phyloP scores from a whole-genome alignment of 2,329 filamentous ascomycete genomes.

The Dothiorella sarmentorum region DNA sequence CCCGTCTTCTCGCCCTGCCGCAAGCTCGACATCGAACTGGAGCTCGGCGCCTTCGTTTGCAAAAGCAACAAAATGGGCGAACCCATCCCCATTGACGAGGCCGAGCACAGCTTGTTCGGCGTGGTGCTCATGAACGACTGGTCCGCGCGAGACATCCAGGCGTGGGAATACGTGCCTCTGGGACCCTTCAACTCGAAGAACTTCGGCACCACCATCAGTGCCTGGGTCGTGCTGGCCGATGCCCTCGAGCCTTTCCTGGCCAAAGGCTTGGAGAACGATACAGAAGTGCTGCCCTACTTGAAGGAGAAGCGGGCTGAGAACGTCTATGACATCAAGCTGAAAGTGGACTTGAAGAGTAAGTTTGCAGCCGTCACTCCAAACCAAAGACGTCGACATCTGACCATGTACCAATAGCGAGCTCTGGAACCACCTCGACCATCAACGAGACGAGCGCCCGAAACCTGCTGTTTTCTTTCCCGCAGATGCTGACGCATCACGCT shows the following conservation, averaged over 20 bases:
- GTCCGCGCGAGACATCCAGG: constrained; percentile 78
- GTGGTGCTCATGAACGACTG: constrained; percentile 84
- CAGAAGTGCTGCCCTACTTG: constrained; percentile 59
- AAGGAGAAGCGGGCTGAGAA: constrained; percentile 57
- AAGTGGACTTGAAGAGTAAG: constrained; percentile 58
- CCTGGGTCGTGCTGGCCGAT: constrained; percentile 75
- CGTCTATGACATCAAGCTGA: constrained; percentile 66
- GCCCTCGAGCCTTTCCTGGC: constrained; percentile 67
- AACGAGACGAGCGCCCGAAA: constrained; percentile 59
- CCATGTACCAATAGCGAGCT: constrained; percentile 33
- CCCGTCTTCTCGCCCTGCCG: constrained; percentile 63
- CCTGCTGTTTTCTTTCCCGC: constrained; percentile 76
- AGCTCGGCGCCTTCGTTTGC: constrained; percentile 73
- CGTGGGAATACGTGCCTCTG: constrained; percentile 79
- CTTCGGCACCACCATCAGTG: constrained; percentile 72
- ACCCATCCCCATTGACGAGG: constrained; percentile 60
- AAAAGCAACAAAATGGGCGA: constrained; percentile 62
- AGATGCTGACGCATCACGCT: constrained; percentile 78
- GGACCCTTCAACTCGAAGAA: constrained; percentile 84
- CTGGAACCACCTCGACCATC: constrained; percentile 56
- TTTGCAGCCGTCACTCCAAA: not conserved
- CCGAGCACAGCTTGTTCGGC: constrained; percentile 71
- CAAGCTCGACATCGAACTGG: constrained; percentile 74
- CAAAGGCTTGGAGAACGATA: constrained; percentile 54
- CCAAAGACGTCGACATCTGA: constrained; percentile 21